Evolutionary conservation across 2,329 filamentous ascomycete genomes (phyloP).

Genomic region (Pyrenochaeta sp.): DNA sequence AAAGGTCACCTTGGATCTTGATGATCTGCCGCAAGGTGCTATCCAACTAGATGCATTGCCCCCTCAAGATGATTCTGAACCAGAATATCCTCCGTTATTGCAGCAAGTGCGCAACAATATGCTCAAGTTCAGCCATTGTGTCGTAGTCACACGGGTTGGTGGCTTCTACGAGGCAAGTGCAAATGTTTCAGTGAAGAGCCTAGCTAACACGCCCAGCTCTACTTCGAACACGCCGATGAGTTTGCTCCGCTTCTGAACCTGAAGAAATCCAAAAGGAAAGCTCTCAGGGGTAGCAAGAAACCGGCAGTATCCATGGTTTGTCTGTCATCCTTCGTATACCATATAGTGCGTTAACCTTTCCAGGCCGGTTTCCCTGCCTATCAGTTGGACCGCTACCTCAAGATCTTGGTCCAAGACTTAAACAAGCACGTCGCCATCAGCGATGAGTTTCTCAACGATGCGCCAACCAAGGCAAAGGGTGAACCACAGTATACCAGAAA

Average conservation of each 20-base stretch:
- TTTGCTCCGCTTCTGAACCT: conserved; percentile 85
- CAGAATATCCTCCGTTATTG: conserved; percentile 84
- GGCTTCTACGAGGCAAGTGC: conserved; percentile 83
- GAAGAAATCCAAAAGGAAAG: conserved; percentile 84
- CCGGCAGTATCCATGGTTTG: conserved; percentile 81
- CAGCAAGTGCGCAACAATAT: conserved; percentile 89
- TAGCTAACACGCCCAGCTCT: conserved; percentile 63
- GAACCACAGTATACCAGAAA: conserved; percentile 84
- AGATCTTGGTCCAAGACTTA: conserved; percentile 89
- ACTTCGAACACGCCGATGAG: conserved; percentile 94
- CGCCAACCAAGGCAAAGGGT: conserved; percentile 75
- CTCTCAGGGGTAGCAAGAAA: conserved; percentile 61
- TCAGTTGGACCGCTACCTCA: conserved; percentile 91
- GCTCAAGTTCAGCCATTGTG: conserved; percentile 87
- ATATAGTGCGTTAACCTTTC: conserved; percentile 17
- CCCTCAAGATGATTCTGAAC: conserved; percentile 56
- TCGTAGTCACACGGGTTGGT: conserved; percentile 89
- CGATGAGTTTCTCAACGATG: conserved; percentile 85
- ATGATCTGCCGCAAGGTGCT: conserved; percentile 65
- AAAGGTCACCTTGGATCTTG: conserved; percentile 43
- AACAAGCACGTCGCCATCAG: conserved; percentile 92
- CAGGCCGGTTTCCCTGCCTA: conserved; percentile 92
- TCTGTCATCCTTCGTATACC: not conserved
- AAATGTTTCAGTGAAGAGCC: conserved; percentile 1
- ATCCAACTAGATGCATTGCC: conserved; percentile 55